Conservation (phyloP, 2,329 filamentous ascomycete genomes). For the Verticillium isaacii region DNA sequence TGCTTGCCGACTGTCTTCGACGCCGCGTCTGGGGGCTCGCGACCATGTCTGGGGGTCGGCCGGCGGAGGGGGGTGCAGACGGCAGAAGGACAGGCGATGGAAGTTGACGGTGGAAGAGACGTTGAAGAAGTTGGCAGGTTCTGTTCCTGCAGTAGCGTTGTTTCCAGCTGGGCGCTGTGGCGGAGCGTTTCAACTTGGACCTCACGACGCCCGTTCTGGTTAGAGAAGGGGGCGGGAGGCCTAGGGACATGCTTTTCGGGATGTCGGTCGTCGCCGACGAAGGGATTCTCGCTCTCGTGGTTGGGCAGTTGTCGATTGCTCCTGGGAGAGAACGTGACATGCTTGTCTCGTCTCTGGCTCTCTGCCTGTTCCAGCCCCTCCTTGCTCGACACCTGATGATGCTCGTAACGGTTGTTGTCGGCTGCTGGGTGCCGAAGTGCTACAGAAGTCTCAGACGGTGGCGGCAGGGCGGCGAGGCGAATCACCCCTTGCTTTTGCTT, state of each 20-base stretch:
- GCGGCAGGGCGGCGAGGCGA: neutral
- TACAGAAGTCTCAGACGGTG: neutral
- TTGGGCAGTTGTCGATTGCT: neutral
- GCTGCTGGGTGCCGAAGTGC: neutral
- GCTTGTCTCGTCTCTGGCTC: neutral
- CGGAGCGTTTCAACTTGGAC: constrained; percentile 14
- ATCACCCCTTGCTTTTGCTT: neutral
- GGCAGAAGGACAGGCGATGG: neutral
- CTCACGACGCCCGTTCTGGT: neutral
- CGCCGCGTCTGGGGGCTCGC: neutral
- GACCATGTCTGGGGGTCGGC: neutral
- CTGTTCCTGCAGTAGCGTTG: constrained; percentile 13
- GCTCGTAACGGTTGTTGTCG: neutral
- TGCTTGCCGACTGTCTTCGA: neutral
- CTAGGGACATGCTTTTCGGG: neutral
- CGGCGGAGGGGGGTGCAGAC: neutral
- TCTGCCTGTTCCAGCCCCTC: neutral
- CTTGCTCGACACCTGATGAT: neutral
- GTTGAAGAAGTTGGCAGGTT: neutral
- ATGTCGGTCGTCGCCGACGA: neutral
- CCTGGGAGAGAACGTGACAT: neutral
- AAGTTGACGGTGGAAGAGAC: neutral
- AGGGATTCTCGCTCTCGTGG: neutral
- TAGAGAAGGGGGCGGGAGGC: neutral
- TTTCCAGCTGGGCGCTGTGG: constrained; percentile 6